These are phyloP conservation scores for Vanrija pseudolonga DNA, from an alignment of 1,284 basidiomycete species.

Conservation along the genomic window DNA sequence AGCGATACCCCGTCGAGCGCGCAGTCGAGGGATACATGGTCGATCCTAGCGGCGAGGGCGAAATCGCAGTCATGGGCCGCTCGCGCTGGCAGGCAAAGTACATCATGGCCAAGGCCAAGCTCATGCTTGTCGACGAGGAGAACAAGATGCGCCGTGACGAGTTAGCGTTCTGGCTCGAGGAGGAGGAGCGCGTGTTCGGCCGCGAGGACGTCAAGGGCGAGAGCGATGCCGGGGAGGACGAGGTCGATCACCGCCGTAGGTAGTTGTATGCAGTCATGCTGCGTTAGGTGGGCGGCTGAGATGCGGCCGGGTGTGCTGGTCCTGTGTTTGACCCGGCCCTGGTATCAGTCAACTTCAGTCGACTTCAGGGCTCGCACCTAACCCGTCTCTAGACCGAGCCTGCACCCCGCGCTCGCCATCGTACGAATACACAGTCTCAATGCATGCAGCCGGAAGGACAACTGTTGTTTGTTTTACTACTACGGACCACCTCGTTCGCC, in stretches of 20 bases:
- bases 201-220: no score
- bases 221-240: background rate
- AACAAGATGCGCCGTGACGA: constrained; percentile 39
- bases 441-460: constrained; percentile 17
- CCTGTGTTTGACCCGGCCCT: no score
- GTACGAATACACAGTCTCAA: constrained; percentile 13
- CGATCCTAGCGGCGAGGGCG: constrained; percentile 16
- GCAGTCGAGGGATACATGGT: constrained; percentile 15
- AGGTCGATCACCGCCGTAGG: background rate
- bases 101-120: constrained; percentile 44
- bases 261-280: no score
- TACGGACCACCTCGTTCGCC: background rate
- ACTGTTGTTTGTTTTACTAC: background rate
- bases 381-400: background rate
- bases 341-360: background rate
- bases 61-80: constrained; percentile 31
- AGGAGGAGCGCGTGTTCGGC: constrained; percentile 14
- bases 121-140: constrained; percentile 47
- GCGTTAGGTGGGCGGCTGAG: no score
- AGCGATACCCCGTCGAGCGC: constrained; percentile 17
- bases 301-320: no score
- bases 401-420: background rate
- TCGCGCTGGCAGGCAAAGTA: constrained; percentile 38
- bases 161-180: constrained; percentile 17
- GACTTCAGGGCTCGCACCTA: background rate